Evolutionary conservation across 208 protist genomes (phyloP).

Genomic region (Phytomonas sp.): DNA sequence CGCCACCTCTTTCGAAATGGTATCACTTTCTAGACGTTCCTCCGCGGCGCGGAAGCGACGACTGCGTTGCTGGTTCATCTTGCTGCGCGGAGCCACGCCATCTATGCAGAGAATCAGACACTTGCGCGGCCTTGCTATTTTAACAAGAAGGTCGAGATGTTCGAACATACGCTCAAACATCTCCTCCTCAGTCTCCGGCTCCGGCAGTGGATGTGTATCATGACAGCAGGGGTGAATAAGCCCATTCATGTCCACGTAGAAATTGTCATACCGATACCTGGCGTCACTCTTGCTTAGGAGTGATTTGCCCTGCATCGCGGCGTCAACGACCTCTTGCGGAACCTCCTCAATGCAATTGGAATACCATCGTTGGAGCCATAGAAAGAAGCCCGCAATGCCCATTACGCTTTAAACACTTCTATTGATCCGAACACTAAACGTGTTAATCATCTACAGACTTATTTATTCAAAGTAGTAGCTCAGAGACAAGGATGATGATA

Average conservation of each 20-base stretch:
- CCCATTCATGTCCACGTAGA: conserved; percentile 99
- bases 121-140: conserved; percentile 95
- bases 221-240: conserved; percentile 99
- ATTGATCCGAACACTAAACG: background rate
- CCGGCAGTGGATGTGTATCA: conserved; percentile 85
- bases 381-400: conserved; percentile 87
- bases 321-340: conserved; percentile 59
- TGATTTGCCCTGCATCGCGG: conserved; percentile 27
- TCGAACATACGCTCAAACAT: conserved; percentile 93
- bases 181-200: conserved; percentile 84
- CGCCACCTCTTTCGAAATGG: conserved; percentile 52
- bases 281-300: conserved; percentile 18
- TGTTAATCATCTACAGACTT: background rate
- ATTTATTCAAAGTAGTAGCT: background rate
- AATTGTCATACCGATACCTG: conserved; percentile 89
- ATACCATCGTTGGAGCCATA: conserved; percentile 86
- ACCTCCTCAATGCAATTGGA: conserved; percentile 71
- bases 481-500: background rate
- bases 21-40: conserved; percentile 77
- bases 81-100: conserved; percentile 98
- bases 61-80: conserved; percentile 99
- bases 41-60: conserved; percentile 95
- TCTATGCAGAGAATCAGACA: conserved; percentile 97
- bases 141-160: conserved; percentile 97
- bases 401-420: conserved; percentile 22